phyloP scores from a whole-genome alignment of 495 filamentous ascomycete species.

The Parmelia sp. region DNA sequence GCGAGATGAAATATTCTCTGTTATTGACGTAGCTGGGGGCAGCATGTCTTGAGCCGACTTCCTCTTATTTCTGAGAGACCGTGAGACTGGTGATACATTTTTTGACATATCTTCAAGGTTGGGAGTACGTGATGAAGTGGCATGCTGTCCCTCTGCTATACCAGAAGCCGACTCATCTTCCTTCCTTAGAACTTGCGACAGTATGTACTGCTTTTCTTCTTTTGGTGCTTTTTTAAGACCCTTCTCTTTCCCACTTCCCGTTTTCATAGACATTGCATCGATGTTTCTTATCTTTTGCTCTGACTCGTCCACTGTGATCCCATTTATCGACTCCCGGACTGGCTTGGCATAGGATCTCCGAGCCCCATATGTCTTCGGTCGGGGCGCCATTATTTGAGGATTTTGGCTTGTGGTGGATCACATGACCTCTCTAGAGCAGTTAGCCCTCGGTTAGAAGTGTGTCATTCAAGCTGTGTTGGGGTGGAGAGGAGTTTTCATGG shows the following conservation, averaged over 20 bases:
- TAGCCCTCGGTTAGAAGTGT: background rate
- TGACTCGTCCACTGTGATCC: background rate
- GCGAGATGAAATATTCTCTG: background rate
- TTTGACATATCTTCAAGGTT: background rate
- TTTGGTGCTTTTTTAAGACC: background rate
- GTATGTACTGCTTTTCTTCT: background rate
- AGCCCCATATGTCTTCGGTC: conserved; percentile 1
- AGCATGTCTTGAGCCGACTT: background rate
- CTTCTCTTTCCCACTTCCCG: background rate
- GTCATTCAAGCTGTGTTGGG: background rate
- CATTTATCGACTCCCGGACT: background rate
- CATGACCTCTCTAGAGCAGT: background rate
- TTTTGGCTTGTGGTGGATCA: background rate
- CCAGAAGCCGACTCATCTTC: background rate
- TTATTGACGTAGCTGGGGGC: background rate
- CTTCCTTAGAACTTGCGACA: background rate
- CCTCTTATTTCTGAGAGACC: background rate
- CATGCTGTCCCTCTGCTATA: background rate
- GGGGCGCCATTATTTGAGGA: background rate
- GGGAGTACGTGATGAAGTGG: background rate
- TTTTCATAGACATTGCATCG: background rate
- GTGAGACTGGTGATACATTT: background rate
- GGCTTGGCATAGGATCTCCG: background rate
- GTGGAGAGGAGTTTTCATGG: background rate
- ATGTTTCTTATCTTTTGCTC: background rate